Conservation (phyloP, 345 rosid genomes). For the Citrus reticulata region DNA sequence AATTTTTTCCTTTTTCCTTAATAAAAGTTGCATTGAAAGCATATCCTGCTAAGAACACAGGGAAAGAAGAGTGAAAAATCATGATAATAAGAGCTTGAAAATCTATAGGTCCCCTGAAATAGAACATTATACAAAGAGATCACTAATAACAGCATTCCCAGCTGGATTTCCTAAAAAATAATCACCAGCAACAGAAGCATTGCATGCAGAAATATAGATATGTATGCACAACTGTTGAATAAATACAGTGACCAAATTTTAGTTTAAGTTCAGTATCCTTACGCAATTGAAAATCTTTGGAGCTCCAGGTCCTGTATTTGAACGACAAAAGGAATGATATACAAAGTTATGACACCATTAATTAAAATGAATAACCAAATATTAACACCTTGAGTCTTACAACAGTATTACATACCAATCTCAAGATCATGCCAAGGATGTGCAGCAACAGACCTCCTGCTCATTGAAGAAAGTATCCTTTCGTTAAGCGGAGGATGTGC, state of each 20-base stretch:
- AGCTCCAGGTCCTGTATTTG: conserved; percentile 77
- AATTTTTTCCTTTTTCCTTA: too few relatives aligned
- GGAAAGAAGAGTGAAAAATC: not conserved
- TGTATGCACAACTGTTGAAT: not conserved
- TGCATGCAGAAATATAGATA: not conserved
- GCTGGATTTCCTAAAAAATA: not conserved
- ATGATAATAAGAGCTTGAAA: not conserved
- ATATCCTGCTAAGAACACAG: not conserved
- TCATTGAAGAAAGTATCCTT: conserved; percentile 90
- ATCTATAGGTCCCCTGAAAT: not conserved
- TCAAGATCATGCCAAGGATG: conserved; percentile 99
- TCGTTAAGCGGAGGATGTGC: conserved; percentile 80
- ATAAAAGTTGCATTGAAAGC: not conserved
- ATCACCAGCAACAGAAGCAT: not conserved
- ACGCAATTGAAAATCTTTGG: conserved; percentile 80
- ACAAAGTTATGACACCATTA: not conserved
- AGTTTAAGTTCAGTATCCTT: conserved; percentile 29
- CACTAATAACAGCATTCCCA: not conserved
- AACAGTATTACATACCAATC: conserved; percentile 53
- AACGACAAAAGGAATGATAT: not conserved
- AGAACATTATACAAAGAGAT: not conserved
- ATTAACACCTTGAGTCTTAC: not conserved
- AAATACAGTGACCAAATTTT: not conserved
- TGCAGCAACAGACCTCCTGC: conserved; percentile 88
- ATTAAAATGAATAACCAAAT: not conserved